A percentile compares a stretch with the other conserved stretches of the same genome.
Conservation (phyloP, 345 rosid genomes). For the Corchorus capsularis region DNA sequence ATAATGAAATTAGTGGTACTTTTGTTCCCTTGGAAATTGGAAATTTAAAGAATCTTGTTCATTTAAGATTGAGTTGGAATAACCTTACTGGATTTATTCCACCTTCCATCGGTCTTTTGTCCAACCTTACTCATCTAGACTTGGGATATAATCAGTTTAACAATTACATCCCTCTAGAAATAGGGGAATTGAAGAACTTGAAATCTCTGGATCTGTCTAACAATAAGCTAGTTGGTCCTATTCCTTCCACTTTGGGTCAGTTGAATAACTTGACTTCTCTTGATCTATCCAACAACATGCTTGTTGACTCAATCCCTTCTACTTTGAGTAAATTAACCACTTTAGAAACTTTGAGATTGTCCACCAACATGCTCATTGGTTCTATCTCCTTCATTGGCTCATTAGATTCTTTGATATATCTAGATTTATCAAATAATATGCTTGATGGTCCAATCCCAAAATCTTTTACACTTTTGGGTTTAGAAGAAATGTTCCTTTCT, state of each 20-base stretch:
- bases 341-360: background rate
- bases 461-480: background rate
- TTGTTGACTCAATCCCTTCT: background rate
- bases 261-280: background rate
- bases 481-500: background rate
- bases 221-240: background rate
- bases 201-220: background rate
- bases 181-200: background rate
- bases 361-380: background rate
- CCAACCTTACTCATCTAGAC: background rate
- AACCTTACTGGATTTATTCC: background rate
- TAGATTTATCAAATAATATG: background rate
- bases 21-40: background rate
- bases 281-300: background rate
- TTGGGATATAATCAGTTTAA: background rate
- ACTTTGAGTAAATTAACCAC: background rate
- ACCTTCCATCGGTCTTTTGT: background rate
- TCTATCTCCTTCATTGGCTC: background rate
- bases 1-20: conserved; percentile 2
- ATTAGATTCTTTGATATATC: background rate
- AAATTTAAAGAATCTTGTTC: background rate
- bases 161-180: background rate
- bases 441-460: background rate
- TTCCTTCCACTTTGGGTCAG: conserved; percentile 4
- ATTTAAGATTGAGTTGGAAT: background rate